Evolutionary conservation across 2,329 filamentous ascomycete species (phyloP).

Genomic region (Fonsecaea erecta): DNA sequence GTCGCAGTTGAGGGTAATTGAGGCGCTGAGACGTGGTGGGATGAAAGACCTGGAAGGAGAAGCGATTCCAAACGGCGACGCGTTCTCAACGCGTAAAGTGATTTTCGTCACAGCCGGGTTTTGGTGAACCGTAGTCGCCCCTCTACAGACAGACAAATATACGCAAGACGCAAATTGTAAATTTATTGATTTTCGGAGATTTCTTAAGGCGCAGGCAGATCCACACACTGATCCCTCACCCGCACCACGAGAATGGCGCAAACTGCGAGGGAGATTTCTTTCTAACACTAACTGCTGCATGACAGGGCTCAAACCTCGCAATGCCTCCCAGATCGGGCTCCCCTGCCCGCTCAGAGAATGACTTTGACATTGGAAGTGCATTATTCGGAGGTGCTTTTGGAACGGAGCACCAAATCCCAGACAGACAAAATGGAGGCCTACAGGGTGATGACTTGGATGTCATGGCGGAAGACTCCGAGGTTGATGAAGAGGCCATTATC

Average conservation of each 20-base stretch:
- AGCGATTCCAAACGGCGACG: slow-evolving; percentile 8
- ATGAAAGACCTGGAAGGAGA: neutral
- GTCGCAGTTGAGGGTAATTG: neutral
- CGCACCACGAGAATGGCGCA: neutral
- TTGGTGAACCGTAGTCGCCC: slow-evolving; percentile 6
- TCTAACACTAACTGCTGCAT: neutral
- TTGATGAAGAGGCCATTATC: slow-evolving; percentile 84
- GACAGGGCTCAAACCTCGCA: neutral
- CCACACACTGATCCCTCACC: neutral
- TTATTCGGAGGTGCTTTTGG: slow-evolving; percentile 69
- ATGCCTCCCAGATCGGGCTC: slow-evolving; percentile 61
- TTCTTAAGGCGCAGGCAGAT: slow-evolving; percentile 18
- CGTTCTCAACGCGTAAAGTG: slow-evolving; percentile 25
- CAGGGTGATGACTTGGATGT: slow-evolving; percentile 41
- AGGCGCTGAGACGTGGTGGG: neutral
- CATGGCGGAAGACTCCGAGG: slow-evolving; percentile 57
- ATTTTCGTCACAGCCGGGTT: neutral
- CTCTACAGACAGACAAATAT: slow-evolving; percentile 3
- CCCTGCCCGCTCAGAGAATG: slow-evolving; percentile 83
- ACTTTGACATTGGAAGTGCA: slow-evolving; percentile 84
- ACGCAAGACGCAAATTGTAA: neutral
- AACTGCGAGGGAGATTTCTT: neutral
- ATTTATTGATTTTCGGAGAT: slow-evolving; percentile 21
- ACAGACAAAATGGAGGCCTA: slow-evolving; percentile 39
- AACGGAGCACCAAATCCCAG: slow-evolving; percentile 49